Evolutionary conservation across 2,329 filamentous ascomycete genomes (phyloP).

Genomic region (Fusarium duplospermum): DNA sequence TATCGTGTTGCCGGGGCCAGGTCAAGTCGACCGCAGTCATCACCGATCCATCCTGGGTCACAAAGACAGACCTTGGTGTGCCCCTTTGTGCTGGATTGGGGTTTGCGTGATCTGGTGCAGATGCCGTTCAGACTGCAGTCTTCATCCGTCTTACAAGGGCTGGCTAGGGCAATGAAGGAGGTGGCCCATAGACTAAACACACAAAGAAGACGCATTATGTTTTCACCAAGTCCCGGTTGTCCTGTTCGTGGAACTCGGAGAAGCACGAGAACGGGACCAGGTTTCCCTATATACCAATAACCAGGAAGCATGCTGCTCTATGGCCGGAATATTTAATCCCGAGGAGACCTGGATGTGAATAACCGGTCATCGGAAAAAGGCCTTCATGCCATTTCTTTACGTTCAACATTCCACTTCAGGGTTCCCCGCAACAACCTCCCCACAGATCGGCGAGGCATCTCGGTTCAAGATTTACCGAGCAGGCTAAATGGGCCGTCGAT

Average conservation of each 20-base stretch:
- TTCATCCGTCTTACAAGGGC: slow-evolving; percentile 37
- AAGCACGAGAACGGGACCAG: background rate
- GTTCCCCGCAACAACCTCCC: slow-evolving; percentile 8
- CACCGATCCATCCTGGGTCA: slow-evolving; percentile 57
- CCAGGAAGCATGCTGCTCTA: background rate
- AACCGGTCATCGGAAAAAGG: background rate
- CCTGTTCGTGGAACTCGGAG: background rate
- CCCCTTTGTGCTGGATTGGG: background rate
- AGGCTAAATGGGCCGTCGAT: background rate
- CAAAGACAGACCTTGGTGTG: slow-evolving; percentile 33
- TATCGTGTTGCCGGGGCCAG: slow-evolving; percentile 53
- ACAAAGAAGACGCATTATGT: background rate
- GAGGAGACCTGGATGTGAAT: background rate
- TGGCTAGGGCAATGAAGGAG: background rate
- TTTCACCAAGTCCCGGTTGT: background rate
- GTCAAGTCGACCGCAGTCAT: slow-evolving; percentile 59
- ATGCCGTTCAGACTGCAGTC: slow-evolving; percentile 49
- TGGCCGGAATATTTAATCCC: background rate
- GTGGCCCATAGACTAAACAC: background rate
- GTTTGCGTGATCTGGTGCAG: slow-evolving; percentile 19
- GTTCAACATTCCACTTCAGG: background rate
- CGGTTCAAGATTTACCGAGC: slow-evolving; percentile 2
- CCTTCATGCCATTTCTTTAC: background rate
- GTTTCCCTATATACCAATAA: background rate
- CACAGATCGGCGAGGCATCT: background rate